These are phyloP conservation scores for Botrytis cinerea DNA, from an alignment of 2,329 filamentous ascomycete species.

Conservation along the genomic window DNA sequence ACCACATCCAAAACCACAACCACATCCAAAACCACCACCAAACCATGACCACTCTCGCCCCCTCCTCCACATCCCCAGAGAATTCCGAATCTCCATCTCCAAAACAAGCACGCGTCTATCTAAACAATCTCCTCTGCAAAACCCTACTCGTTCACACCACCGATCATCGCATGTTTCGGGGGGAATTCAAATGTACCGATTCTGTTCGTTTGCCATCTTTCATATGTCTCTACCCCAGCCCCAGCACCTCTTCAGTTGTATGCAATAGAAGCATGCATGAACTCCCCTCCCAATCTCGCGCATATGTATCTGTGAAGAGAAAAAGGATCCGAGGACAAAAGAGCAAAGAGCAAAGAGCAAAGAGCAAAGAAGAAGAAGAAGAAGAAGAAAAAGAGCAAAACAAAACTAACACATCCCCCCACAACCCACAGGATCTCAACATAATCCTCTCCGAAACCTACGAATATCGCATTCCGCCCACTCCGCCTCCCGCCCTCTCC, in stretches of 20 bases:
- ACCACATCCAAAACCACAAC: too few relatives aligned
- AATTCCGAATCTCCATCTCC: constrained; percentile 23
- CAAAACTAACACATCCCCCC: neutral
- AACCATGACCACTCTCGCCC: constrained; percentile 1
- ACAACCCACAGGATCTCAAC: constrained; percentile 69
- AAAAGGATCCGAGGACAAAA: too few relatives aligned
- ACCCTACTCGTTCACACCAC: constrained; percentile 77
- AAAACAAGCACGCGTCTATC: constrained; percentile 57
- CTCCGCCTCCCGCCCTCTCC: constrained; percentile 36
- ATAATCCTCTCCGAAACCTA: constrained; percentile 83
- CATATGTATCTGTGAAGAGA: neutral
- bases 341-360: too few relatives aligned
- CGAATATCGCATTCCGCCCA: constrained; percentile 80
- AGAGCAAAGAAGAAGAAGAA: too few relatives aligned
- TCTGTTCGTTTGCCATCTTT: constrained; percentile 56
- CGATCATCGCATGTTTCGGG: constrained; percentile 86
- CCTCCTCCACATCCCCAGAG: neutral
- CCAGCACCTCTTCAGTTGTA: neutral
- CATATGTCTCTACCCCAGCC: neutral
- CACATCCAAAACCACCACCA: neutral
- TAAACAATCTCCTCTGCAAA: constrained; percentile 71
- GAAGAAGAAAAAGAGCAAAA: neutral
- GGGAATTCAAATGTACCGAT: constrained; percentile 93
- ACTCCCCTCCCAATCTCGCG: neutral
- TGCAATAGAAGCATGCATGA: neutral